Base-by-base conservation (phyloP, 768 basidiomycete genomes). In the Cyclocybe cylindracea region DNA sequence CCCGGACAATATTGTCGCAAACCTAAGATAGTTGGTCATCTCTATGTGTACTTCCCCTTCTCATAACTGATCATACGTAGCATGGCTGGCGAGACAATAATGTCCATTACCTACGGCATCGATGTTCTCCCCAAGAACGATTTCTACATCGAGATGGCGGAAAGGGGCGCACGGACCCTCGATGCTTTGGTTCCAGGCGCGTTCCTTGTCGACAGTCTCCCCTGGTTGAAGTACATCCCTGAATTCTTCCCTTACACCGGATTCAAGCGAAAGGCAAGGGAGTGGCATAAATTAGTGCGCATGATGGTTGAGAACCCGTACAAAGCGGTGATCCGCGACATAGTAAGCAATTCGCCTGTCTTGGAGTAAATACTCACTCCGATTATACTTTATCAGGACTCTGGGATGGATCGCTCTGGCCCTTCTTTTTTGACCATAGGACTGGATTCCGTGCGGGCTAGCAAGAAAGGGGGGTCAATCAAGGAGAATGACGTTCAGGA, bases 101-200 rank as follows among this genome's bases (percentile, higher is more conserved):
- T 79, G 42, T 67, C 66, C 0, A 51, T 77, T 7, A 71, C 74
- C 0, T 81, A 82, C 51, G 82, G 80, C 2, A 66, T 79, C 19
- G 61, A 74, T 10, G 65, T 74, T 2, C 52, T 66, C 35, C 63
- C 72, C 0, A 44, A 61, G 11, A 58, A 74, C 47, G 80, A 82
- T 55, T 72, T 76, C 3, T 75, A 72, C 53, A 66, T 83, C 29
- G 54, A 60, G 0, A 61, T 70, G 1, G 77, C 74, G 1, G 72
- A 78, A 29, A 58, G 68, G 4, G 70, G 74, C 6, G 50, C 71
- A 10, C 54, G 67, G 6, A 61, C 63, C 62, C 10, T 58, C 71
- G 11, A 31, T 18, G 66, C 67, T 2, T 66, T 74, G 44, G 44
- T 61, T 7, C 66, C 68, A 1, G 69, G 68, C 5, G 51, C 50